phyloP scores from a whole-genome alignment of 345 rosid genomes.

The Erodium maritimum region DNA sequence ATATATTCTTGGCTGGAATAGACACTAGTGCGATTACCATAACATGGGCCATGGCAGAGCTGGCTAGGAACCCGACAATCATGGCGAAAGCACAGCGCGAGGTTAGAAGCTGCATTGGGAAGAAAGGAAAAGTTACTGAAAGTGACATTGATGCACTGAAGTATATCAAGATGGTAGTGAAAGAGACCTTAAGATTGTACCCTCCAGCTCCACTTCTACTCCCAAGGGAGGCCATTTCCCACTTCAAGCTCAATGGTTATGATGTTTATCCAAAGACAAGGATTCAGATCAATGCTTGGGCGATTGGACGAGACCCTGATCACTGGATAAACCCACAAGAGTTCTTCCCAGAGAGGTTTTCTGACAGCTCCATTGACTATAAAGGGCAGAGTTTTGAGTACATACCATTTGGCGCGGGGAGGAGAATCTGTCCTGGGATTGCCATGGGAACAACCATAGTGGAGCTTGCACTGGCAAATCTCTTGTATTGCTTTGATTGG shows the following conservation, averaged over 20 bases:
- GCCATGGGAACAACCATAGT: too few species aligned
- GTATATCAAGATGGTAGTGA: slow-evolving; percentile 25
- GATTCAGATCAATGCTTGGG: slow-evolving; percentile 15
- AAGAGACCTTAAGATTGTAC: slow-evolving; percentile 45
- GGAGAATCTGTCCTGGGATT: too few species aligned
- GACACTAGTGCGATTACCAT: slow-evolving; percentile 35
- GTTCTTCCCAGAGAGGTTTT: too few species aligned
- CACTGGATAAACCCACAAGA: too few species aligned
- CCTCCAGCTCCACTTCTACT: slow-evolving; percentile 39
- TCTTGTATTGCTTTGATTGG: too few species aligned
- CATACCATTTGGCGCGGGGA: too few species aligned
- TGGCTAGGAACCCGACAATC: slow-evolving; percentile 25
- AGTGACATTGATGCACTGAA: slow-evolving; percentile 23
- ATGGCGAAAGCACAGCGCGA: slow-evolving; percentile 55
- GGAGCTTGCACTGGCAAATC: too few species aligned
- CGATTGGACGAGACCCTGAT: too few species aligned
- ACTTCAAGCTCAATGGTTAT: slow-evolving; percentile 23
- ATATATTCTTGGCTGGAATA: slow-evolving; percentile 43
- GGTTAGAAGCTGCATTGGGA: slow-evolving; percentile 26
- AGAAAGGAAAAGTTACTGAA: slow-evolving; percentile 21
- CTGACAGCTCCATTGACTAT: too few species aligned
- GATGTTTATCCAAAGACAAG: slow-evolving; percentile 25
- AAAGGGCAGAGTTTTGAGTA: too few species aligned
- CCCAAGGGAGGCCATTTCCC: slow-evolving; percentile 27
- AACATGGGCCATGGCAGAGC: slow-evolving; percentile 64